Evolutionary conservation across 2,329 filamentous ascomycete species (phyloP).

Genomic region (Cordyceps pruinosa): DNA sequence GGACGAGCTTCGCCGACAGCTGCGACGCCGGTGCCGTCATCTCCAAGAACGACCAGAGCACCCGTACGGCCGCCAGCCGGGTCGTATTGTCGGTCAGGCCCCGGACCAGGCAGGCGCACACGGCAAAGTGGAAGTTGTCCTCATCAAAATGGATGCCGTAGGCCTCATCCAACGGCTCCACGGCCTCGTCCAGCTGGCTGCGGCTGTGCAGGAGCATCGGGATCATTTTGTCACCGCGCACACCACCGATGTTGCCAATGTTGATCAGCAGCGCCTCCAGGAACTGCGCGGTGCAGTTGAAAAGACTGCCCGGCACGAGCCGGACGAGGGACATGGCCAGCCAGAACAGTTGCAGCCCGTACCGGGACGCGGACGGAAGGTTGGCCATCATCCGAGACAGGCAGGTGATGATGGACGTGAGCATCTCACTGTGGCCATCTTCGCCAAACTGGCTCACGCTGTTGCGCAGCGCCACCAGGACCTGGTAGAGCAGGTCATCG

Average conservation of each 20-base stretch:
- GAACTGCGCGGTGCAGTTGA: constrained; percentile 60
- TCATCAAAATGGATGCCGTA: constrained; percentile 59
- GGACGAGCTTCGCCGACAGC: constrained; percentile 17
- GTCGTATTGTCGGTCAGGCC: constrained; percentile 58
- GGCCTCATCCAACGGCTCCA: constrained; percentile 53
- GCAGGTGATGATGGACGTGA: constrained; percentile 59
- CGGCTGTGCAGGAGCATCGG: constrained; percentile 55
- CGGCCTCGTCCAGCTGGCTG: constrained; percentile 53
- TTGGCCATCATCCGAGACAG: constrained; percentile 67
- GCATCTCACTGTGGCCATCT: constrained; percentile 59
- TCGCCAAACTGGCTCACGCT: constrained; percentile 59
- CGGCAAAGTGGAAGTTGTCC: constrained; percentile 61
- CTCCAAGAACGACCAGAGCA: constrained; percentile 53
- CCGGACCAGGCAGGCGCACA: constrained; percentile 57
- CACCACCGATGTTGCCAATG: constrained; percentile 53
- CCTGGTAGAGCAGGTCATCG: constrained; percentile 64
- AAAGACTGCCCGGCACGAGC: constrained; percentile 54
- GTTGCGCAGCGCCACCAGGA: constrained; percentile 59
- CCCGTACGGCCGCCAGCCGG: constrained; percentile 49
- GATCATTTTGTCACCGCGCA: constrained; percentile 53
- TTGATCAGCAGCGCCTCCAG: constrained; percentile 59
- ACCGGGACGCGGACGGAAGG: constrained; percentile 58
- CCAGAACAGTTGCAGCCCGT: constrained; percentile 65
- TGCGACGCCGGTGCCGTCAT: constrained; percentile 20
- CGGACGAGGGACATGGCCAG: constrained; percentile 59